phyloP scores from a whole-genome alignment of 768 basidiomycete genomes.

The Phaeotremella skinneri region DNA sequence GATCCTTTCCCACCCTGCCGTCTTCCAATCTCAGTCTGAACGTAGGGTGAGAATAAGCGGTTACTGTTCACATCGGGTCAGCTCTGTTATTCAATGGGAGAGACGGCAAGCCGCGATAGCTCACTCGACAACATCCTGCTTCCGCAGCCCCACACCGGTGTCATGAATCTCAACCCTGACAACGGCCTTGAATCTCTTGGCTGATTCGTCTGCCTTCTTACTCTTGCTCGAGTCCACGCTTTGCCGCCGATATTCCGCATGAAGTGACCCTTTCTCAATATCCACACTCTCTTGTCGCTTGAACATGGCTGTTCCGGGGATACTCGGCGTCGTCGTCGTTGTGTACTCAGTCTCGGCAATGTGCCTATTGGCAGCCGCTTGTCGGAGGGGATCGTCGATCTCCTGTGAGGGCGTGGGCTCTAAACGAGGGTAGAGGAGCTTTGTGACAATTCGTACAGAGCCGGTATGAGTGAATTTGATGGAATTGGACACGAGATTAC shows the following conservation, averaged over 20 bases:
- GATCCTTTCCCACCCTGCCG: constrained; percentile 61
- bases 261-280: constrained; percentile 39
- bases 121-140: constrained; percentile 65
- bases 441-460: constrained; percentile 64
- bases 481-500: constrained; percentile 68
- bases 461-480: constrained; percentile 56
- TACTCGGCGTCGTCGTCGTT: neutral
- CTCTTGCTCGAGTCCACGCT: constrained; percentile 17
- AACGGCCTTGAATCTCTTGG: constrained; percentile 46
- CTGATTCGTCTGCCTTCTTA: constrained; percentile 19
- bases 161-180: constrained; percentile 83
- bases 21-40: constrained; percentile 55
- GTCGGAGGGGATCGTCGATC: constrained; percentile 34
- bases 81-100: no score
- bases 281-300: constrained; percentile 8
- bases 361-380: constrained; percentile 36
- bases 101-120: neutral
- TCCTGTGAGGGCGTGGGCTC: constrained; percentile 49
- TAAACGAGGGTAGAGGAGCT: constrained; percentile 51
- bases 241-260: constrained; percentile 21
- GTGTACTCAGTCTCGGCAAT: neutral
- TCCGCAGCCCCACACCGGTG: constrained; percentile 64
- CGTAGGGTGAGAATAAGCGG: constrained; percentile 50
- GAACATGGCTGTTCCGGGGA: neutral
- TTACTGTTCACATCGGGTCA: no score